Evolutionary conservation across 768 basidiomycete species (phyloP), one percentile per base, ranked within the genome.

Genomic region (Calocera cornea): DNA sequence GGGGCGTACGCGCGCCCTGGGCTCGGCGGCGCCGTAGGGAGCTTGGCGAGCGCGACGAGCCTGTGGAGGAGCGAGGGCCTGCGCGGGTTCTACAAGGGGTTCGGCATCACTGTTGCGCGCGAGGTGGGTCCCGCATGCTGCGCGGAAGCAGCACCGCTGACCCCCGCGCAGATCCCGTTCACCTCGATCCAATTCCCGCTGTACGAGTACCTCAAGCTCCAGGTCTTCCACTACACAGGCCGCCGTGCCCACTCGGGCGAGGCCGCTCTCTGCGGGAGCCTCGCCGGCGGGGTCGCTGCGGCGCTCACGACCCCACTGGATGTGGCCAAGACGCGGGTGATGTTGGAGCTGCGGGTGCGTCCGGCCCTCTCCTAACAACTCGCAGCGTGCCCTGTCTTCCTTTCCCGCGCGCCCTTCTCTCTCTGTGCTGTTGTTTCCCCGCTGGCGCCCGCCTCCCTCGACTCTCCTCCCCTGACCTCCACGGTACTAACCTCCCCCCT

Each of bases 161-260:
- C 1, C 0, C 14, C 17, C 16, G 33, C 12, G 1, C 72, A 97
- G 94, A 92, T 99, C 44, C 95, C 95, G 1, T 97, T 97, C 80
- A 94, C 92, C 1, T 94, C 92, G 1, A 79, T 97, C 22, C 95
- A 98, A 74, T 98, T 98, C 76, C 95, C 97, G 1, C 77, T 98
- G 27, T 99, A 98, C 73, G 97, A 98, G 77, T 79, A 85, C 34
- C 79, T 99, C 70, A 97, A 97, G 75, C 68, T 80, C 2, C 80
- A 81, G 27, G 78, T 93, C 24, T 87, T 92, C 7, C 74, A 74
- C 12, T 75, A 79, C 36, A 72, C 88, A 0, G 76, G 79, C 19
- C 78, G 85, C 34, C 84, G 86, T 68, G 65, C 69, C 80, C 82
- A 49, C 76, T 74, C 80, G 10, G 73, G 75, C 33, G 76, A 82